phyloP scores from a whole-genome alignment of 1,284 basidiomycete species.

The Neotropicomus parvogracilis region DNA sequence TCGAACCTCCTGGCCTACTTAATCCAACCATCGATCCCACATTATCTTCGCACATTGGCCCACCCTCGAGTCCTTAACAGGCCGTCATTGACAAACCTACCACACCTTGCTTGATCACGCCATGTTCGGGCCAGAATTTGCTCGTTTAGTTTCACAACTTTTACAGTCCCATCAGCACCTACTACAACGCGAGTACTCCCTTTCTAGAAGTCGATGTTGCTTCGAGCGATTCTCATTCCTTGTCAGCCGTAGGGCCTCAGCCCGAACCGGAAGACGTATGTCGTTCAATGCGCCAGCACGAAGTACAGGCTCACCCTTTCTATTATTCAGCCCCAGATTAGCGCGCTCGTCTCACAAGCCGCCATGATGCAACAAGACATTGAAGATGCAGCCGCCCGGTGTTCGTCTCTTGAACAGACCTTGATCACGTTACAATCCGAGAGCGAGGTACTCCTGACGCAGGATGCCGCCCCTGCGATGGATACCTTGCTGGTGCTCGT shows the following conservation, averaged over 20 bases:
- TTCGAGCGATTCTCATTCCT: background rate
- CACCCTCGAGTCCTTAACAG: too few species aligned
- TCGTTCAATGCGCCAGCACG: background rate
- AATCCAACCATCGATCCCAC: too few species aligned
- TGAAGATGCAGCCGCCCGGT: background rate
- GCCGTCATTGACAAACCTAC: background rate
- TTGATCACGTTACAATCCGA: conserved; percentile 1
- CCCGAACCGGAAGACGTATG: background rate
- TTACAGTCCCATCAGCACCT: background rate
- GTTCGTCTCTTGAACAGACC: conserved; percentile 1
- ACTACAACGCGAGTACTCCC: background rate
- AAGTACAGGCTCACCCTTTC: background rate
- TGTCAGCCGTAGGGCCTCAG: background rate
- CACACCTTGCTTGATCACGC: background rate
- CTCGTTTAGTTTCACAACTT: background rate
- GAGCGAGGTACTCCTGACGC: conserved; percentile 1
- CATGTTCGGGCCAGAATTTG: background rate
- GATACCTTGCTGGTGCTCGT: conserved; percentile 15
- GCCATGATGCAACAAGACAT: conserved; percentile 14
- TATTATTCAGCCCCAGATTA: conserved; percentile 5
- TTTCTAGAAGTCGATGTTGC: background rate
- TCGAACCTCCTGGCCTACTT: too few species aligned
- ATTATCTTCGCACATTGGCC: too few species aligned
- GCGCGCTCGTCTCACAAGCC: conserved; percentile 1
- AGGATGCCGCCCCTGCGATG: conserved; percentile 9